Evolutionary conservation across 2,329 filamentous ascomycete genomes (phyloP).

Genomic region (Colletotrichum graminicola): DNA sequence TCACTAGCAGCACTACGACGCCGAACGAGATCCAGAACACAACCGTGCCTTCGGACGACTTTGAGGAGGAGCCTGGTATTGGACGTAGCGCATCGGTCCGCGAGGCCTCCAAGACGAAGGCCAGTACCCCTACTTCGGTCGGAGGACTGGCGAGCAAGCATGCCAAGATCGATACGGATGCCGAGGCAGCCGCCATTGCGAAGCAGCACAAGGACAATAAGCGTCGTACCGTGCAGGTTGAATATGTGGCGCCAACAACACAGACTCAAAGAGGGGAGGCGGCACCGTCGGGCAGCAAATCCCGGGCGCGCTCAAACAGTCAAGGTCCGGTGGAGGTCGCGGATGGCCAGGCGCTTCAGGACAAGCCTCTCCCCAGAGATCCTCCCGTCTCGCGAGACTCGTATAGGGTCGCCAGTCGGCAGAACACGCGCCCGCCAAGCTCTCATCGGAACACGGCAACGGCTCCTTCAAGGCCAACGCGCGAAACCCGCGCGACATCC

Average conservation of each 20-base stretch:
- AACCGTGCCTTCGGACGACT: slow-evolving; percentile 69
- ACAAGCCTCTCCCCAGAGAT: slow-evolving; percentile 72
- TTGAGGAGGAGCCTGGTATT: slow-evolving; percentile 62
- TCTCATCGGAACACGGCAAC: slow-evolving; percentile 56
- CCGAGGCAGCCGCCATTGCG: slow-evolving; percentile 63
- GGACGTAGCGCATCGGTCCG: slow-evolving; percentile 87
- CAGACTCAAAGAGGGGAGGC: slow-evolving; percentile 79
- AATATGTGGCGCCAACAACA: slow-evolving; percentile 93
- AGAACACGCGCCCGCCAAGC: slow-evolving; percentile 60
- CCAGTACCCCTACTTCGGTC: slow-evolving; percentile 60
- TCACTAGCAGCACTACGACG: slow-evolving; percentile 94
- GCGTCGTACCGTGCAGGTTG: slow-evolving; percentile 93
- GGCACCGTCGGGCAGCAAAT: slow-evolving; percentile 46
- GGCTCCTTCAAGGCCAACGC: slow-evolving; percentile 59
- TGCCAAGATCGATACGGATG: slow-evolving; percentile 77
- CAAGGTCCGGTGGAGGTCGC: slow-evolving; percentile 63
- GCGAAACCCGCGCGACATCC: slow-evolving; percentile 66
- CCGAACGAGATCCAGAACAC: slow-evolving; percentile 87
- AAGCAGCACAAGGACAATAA: slow-evolving; percentile 87
- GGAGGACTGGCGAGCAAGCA: slow-evolving; percentile 79
- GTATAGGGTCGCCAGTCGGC: slow-evolving; percentile 53
- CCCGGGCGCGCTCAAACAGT: slow-evolving; percentile 63
- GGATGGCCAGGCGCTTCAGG: slow-evolving; percentile 51
- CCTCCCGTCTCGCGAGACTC: slow-evolving; percentile 62
- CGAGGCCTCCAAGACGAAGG: slow-evolving; percentile 81